These are phyloP conservation scores for Hypoxylon sp. DNA, from an alignment of 2,329 filamentous ascomycete genomes.

Conservation along the genomic window DNA sequence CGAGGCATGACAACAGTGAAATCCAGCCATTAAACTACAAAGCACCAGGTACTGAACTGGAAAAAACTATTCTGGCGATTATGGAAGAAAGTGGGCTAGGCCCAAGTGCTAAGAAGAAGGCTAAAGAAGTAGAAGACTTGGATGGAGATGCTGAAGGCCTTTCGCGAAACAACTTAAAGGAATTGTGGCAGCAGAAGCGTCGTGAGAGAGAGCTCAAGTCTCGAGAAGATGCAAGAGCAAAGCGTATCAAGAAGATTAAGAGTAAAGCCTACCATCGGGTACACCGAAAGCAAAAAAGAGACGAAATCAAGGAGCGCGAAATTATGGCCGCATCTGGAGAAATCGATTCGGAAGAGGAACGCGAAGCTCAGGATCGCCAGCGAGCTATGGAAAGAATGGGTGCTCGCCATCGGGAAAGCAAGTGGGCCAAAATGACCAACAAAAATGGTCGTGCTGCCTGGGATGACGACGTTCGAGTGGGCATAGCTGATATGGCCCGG, in stretches of 20 bases:
- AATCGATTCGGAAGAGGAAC: constrained; percentile 75
- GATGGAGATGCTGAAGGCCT: constrained; percentile 80
- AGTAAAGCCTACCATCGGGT: constrained; percentile 94
- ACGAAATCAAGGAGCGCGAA: constrained; percentile 67
- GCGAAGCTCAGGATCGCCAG: constrained; percentile 76
- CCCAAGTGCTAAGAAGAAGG: constrained; percentile 67
- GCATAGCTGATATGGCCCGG: constrained; percentile 84
- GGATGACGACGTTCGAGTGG: constrained; percentile 87
- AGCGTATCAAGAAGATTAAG: constrained; percentile 99
- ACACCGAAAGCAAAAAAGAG: constrained; percentile 80
- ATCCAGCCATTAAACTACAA: constrained; percentile 75
- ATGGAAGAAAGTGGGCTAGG: constrained; percentile 88
- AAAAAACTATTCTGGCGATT: constrained; percentile 88
- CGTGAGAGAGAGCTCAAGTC: constrained; percentile 88
- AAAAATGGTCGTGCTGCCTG: constrained; percentile 84
- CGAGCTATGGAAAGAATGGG: constrained; percentile 89
- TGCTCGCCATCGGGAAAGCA: constrained; percentile 87
- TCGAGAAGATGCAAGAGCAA: constrained; percentile 87
- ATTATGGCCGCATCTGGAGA: constrained; percentile 70
- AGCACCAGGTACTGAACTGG: constrained; percentile 83
- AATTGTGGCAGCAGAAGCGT: constrained; percentile 80
- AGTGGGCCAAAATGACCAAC: constrained; percentile 90
- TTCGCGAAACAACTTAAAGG: constrained; percentile 79
- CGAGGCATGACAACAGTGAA: constrained; percentile 72
- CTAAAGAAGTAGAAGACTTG: constrained; percentile 73